These are phyloP conservation scores for Verticillium zaregamsianum DNA, from an alignment of 2,329 filamentous ascomycete genomes.

Conservation along the genomic window DNA sequence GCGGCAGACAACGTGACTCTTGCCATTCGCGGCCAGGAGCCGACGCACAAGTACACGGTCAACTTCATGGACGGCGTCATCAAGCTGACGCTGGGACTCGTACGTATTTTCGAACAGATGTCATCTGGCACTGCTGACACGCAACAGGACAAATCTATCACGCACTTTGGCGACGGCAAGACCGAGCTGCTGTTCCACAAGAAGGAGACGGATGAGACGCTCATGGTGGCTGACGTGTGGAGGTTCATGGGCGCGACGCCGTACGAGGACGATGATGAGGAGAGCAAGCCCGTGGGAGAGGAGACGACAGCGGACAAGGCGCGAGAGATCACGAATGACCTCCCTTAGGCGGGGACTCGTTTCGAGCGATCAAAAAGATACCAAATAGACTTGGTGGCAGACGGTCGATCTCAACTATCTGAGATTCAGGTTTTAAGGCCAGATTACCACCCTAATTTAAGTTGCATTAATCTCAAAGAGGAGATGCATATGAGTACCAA, in stretches of 20 bases:
- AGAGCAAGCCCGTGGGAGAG: not conserved
- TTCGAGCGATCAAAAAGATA: not conserved
- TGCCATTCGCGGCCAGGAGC: slow-evolving; percentile 34
- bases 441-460: too few species aligned
- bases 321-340: slow-evolving; percentile 1
- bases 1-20: slow-evolving; percentile 52
- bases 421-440: too few species aligned
- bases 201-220: slow-evolving; percentile 36
- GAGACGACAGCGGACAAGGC: not conserved
- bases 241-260: slow-evolving; percentile 37
- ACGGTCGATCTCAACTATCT: too few species aligned
- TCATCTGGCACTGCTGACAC: not conserved
- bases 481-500: too few species aligned
- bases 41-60: slow-evolving; percentile 33
- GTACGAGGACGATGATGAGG: slow-evolving; percentile 32
- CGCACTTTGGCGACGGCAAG: slow-evolving; percentile 36
- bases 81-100: slow-evolving; percentile 50
- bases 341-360: not conserved
- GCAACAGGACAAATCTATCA: slow-evolving; percentile 39
- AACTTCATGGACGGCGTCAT: slow-evolving; percentile 45
- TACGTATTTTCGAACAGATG: slow-evolving; percentile 22
- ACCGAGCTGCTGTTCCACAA: slow-evolving; percentile 35
- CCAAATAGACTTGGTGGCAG: not conserved
- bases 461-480: too few species aligned
- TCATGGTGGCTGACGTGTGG: slow-evolving; percentile 41